These are phyloP conservation scores for Erythrophleum fordii DNA, from an alignment of 306 rosid genomes.

Conservation along the genomic window DNA sequence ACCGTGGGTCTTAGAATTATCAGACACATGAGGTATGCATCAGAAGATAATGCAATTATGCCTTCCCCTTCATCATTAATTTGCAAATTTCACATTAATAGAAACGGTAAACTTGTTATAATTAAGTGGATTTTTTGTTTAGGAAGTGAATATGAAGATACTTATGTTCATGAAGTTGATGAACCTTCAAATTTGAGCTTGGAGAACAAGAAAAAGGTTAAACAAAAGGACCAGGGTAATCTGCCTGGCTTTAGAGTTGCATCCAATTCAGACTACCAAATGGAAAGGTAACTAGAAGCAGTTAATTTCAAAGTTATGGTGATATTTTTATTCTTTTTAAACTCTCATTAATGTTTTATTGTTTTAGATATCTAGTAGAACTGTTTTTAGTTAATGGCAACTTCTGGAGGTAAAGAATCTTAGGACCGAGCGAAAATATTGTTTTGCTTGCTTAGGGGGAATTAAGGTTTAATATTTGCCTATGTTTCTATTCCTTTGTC, in stretches of 20 bases:
- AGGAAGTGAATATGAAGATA: conserved; percentile 82
- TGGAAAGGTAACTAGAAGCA: conserved; percentile 66
- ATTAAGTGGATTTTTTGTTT: conserved; percentile 33
- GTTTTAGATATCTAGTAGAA: conserved; percentile 30
- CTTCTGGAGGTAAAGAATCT: conserved; percentile 20
- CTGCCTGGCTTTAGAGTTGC: conserved; percentile 84
- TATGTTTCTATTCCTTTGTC: conserved; percentile 27
- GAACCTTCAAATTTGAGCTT: conserved; percentile 66
- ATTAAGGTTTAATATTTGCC: conserved; percentile 9
- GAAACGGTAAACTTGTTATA: conserved; percentile 27
- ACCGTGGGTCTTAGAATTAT: background rate
- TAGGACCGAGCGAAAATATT: conserved; percentile 17
- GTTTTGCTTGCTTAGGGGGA: conserved; percentile 15
- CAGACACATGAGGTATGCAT: background rate
- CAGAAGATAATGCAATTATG: background rate
- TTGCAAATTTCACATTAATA: background rate
- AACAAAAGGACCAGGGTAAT: conserved; percentile 55
- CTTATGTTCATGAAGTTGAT: conserved; percentile 75
- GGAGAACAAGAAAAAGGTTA: conserved; percentile 58
- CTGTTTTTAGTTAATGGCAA: conserved; percentile 20
- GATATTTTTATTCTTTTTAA: conserved; percentile 12
- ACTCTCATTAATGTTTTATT: background rate
- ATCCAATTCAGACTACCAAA: conserved; percentile 76
- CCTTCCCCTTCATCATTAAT: background rate
- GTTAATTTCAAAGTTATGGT: conserved; percentile 4